Evolutionary conservation across 352 stramenopile species (phyloP).

Genomic region (Pythium dissotocum): DNA sequence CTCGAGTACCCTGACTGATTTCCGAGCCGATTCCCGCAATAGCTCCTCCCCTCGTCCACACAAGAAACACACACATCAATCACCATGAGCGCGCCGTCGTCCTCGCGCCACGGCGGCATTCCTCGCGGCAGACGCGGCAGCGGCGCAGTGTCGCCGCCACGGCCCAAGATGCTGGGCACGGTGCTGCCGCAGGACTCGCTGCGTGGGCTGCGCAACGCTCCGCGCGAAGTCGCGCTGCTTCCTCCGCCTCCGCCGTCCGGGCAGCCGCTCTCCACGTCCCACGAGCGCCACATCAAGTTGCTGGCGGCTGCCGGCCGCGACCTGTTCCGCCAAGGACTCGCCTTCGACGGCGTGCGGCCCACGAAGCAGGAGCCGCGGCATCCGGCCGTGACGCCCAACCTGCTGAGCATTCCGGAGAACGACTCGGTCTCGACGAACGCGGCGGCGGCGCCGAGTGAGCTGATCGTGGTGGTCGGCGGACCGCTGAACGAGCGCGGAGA

Average conservation of each 20-base stretch:
- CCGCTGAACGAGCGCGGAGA: conserved; percentile 34
- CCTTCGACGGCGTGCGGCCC: conserved; percentile 48
- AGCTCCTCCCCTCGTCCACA: neutral
- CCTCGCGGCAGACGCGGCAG: neutral
- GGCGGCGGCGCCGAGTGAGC: conserved; percentile 31
- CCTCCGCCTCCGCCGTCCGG: conserved; percentile 17
- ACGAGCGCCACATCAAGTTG: conserved; percentile 28
- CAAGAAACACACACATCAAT: neutral
- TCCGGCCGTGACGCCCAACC: conserved; percentile 49
- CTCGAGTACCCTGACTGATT: neutral
- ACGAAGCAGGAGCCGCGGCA: conserved; percentile 38
- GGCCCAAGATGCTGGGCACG: conserved; percentile 39
- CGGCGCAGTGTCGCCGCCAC: conserved; percentile 7
- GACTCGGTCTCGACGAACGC: conserved; percentile 9
- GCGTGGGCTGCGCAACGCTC: conserved; percentile 24
- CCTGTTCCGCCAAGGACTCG: conserved; percentile 61
- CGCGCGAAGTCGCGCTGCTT: neutral
- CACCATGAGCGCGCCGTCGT: neutral
- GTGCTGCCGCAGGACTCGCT: conserved; percentile 56
- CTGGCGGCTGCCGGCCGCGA: conserved; percentile 58
- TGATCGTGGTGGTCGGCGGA: conserved; percentile 54
- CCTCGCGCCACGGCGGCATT: neutral
- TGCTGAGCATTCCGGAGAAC: conserved; percentile 57
- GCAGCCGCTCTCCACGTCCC: conserved; percentile 5
- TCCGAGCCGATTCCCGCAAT: conserved; percentile 3